Conservation (phyloP, 768 basidiomycete species). For the Pholiota microspora region DNA sequence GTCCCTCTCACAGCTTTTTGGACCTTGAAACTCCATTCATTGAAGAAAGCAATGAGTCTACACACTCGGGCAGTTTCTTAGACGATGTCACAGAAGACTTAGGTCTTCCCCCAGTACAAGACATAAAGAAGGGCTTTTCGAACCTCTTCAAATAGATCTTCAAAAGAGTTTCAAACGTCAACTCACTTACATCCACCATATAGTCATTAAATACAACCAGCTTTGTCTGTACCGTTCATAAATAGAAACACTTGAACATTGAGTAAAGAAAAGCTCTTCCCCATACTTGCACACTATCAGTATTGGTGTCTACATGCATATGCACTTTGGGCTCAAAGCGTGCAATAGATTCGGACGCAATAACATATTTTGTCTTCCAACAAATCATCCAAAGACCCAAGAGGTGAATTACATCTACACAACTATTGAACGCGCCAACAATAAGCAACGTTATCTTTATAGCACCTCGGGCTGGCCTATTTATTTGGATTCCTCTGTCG, state of each 20-base stretch:
- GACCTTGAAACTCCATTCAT: neutral
- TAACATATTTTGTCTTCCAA: neutral
- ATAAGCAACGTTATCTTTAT: neutral
- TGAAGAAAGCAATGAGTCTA: conserved; percentile 1
- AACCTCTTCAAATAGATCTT: conserved; percentile 15
- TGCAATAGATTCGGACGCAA: conserved; percentile 1
- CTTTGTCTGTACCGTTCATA: neutral
- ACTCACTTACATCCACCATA: neutral
- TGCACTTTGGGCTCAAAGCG: no score
- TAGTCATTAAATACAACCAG: neutral
- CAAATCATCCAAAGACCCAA: neutral
- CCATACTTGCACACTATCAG: no score
- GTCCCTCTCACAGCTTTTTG: conserved; percentile 34
- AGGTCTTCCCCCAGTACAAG: conserved; percentile 35
- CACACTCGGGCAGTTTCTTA: conserved; percentile 32
- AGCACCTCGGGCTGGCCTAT: conserved; percentile 12
- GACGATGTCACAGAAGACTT: conserved; percentile 47
- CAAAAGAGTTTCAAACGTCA: neutral
- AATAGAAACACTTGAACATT: neutral
- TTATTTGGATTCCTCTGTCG: neutral
- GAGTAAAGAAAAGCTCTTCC: no score
- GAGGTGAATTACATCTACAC: neutral
- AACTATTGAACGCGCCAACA: neutral
- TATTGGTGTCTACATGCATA: no score
- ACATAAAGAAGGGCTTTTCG: conserved; percentile 26